phyloP scores from a whole-genome alignment of 495 filamentous ascomycete species.

The Neurospora sp. region DNA sequence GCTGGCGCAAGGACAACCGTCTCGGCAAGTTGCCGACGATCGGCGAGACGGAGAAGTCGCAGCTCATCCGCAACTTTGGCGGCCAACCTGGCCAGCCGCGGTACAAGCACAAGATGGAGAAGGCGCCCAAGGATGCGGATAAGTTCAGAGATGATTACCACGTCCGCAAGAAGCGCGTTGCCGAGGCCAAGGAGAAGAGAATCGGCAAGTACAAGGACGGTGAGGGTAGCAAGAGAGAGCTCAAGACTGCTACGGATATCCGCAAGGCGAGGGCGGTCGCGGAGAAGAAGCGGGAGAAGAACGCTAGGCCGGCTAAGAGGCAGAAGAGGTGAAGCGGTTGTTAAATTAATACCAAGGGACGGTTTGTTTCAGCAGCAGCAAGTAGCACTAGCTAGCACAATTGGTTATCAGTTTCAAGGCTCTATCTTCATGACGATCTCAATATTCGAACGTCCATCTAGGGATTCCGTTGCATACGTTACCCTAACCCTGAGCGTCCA shows the following conservation, averaged over 20 bases:
- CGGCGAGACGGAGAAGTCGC: constrained; percentile 64
- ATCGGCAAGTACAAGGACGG: constrained; percentile 61
- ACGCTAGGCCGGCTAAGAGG: constrained; percentile 72
- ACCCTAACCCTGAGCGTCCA: background rate
- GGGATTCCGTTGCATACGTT: background rate
- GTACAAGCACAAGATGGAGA: constrained; percentile 73
- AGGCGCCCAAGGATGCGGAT: constrained; percentile 86
- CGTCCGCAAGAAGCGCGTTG: constrained; percentile 79
- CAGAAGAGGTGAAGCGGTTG: constrained; percentile 23
- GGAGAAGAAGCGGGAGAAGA: constrained; percentile 76
- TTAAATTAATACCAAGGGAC: background rate
- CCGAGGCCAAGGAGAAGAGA: constrained; percentile 76
- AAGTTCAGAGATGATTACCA: constrained; percentile 83
- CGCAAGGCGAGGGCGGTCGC: constrained; percentile 65
- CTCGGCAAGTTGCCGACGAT: constrained; percentile 66
- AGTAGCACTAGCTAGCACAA: background rate
- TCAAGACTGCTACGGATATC: constrained; percentile 75
- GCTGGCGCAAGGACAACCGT: constrained; percentile 78
- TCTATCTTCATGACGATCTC: background rate
- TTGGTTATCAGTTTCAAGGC: background rate
- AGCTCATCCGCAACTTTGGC: constrained; percentile 61
- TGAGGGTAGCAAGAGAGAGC: constrained; percentile 56
- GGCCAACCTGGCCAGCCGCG: constrained; percentile 40
- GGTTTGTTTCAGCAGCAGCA: background rate
- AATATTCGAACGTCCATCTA: background rate